These are phyloP conservation scores for Hyphopichia fennica DNA, from an alignment of 1,139 yeast species.

Conservation along the genomic window DNA sequence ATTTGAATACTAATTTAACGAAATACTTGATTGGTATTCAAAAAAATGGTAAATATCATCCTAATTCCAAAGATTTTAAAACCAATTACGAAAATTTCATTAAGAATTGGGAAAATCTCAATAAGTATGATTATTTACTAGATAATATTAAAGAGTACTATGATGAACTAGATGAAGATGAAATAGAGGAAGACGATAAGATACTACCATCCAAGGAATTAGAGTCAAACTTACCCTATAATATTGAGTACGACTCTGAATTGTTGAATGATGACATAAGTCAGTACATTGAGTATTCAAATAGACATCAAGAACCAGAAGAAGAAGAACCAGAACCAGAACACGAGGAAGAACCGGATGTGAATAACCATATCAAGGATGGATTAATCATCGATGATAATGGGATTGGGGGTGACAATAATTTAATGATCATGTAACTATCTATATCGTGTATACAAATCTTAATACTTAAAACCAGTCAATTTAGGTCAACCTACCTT, in stretches of 20 bases:
- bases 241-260: constrained; percentile 24
- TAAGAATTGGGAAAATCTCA: constrained; percentile 22
- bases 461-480: no score
- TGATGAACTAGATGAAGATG: constrained; percentile 9
- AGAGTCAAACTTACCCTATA: constrained; percentile 28
- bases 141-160: constrained; percentile 20
- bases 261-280: constrained; percentile 26
- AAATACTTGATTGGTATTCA: constrained; percentile 29
- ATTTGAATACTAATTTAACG: constrained; percentile 31
- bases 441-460: no score
- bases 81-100: constrained; percentile 22
- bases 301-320: constrained; percentile 6
- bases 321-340: constrained; percentile 3
- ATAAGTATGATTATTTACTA: constrained; percentile 31
- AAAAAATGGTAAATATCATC: constrained; percentile 31
- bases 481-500: no score
- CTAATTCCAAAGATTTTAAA: constrained; percentile 17
- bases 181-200: constrained; percentile 10
- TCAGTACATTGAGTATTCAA: constrained; percentile 14
- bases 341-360: constrained; percentile 5
- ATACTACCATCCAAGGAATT: constrained; percentile 22
- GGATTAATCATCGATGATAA: constrained; percentile 11
- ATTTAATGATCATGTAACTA: constrained; percentile 8
- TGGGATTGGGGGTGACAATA: constrained; percentile 16
- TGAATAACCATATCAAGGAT: constrained; percentile 5